These are phyloP conservation scores for Nakazawaea pomicola DNA, from an alignment of 805 yeast species.

Conservation along the genomic window DNA sequence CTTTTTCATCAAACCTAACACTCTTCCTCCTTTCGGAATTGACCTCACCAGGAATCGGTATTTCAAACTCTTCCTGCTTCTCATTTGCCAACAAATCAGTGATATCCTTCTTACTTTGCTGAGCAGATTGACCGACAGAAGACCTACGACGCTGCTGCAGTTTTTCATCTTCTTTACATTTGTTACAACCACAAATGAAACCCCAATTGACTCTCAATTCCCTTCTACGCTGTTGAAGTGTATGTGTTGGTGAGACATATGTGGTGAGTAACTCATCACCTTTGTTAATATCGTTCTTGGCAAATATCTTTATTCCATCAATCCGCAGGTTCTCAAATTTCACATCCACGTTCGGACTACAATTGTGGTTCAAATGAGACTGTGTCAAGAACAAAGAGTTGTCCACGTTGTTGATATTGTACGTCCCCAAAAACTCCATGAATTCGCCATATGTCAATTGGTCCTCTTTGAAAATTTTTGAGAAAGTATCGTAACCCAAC, in stretches of 20 bases:
- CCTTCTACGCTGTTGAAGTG: constrained; percentile 57
- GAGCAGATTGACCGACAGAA: constrained; percentile 18
- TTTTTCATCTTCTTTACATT: constrained; percentile 56
- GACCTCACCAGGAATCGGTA: constrained; percentile 36
- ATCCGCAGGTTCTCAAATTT: constrained; percentile 36
- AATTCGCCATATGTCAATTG: constrained; percentile 47
- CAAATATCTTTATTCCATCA: constrained; percentile 55
- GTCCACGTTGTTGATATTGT: constrained; percentile 68
- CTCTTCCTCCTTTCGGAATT: constrained; percentile 51
- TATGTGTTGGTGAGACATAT: constrained; percentile 64
- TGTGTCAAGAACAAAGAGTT: constrained; percentile 57
- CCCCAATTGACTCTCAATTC: constrained; percentile 76
- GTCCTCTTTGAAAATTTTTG: constrained; percentile 36
- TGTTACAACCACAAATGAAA: constrained; percentile 60
- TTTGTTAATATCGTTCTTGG: constrained; percentile 49
- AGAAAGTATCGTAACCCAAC: constrained; percentile 47
- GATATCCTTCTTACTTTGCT: constrained; percentile 30
- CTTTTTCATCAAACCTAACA: constrained; percentile 61
- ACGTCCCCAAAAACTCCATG: constrained; percentile 61
- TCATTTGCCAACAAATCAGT: constrained; percentile 40
- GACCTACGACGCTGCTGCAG: constrained; percentile 42
- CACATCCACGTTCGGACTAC: constrained; percentile 66
- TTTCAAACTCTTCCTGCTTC: constrained; percentile 41
- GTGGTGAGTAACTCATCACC: constrained; percentile 68
- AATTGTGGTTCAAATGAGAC: constrained; percentile 72